Conservation (phyloP, 169 alveolate genomes). For the Plasmodium malariae region DNA sequence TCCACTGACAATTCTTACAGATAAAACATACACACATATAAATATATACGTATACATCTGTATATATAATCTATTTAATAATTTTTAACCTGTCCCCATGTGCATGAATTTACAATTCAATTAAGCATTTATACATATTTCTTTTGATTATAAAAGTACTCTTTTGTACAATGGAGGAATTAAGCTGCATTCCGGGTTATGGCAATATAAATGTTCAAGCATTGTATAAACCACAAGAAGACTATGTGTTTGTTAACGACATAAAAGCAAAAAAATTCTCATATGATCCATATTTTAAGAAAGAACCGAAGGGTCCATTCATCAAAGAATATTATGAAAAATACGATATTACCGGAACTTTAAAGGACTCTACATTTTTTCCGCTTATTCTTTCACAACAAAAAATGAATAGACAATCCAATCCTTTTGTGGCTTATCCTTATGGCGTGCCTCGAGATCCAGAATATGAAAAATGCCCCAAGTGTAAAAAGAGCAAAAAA, state of each 20-base stretch:
- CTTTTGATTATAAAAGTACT: not conserved
- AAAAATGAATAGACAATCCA: slow-evolving; percentile 53
- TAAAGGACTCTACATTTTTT: slow-evolving; percentile 1
- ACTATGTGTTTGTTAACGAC: slow-evolving; percentile 58
- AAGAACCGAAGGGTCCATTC: slow-evolving; percentile 47
- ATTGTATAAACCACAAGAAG: slow-evolving; percentile 71
- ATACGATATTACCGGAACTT: not conserved
- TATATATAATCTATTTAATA: too few species aligned
- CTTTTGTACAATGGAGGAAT: slow-evolving; percentile 42
- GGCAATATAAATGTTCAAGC: slow-evolving; percentile 29
- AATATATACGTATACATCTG: not conserved
- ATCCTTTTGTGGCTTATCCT: slow-evolving; percentile 72
- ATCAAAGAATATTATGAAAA: slow-evolving; percentile 39
- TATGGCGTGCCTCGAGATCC: slow-evolving; percentile 64
- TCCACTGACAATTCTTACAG: too few species aligned
- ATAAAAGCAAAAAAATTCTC: slow-evolving; percentile 52
- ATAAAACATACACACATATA: not conserved
- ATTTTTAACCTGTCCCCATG: too few species aligned
- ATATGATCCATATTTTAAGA: slow-evolving; percentile 56
- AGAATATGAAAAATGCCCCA: slow-evolving; percentile 58
- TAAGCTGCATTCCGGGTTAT: slow-evolving; percentile 64
- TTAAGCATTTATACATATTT: slow-evolving; percentile 1
- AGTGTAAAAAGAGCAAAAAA: slow-evolving; percentile 61
- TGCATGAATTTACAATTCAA: not conserved
- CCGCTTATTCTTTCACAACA: slow-evolving; percentile 24